Percentiles rank a stretch among this genome's conserved stretches.
These are phyloP conservation scores for Cryptosporidium viatorum DNA, from an alignment of 169 alveolate species.

Conservation along the genomic window DNA sequence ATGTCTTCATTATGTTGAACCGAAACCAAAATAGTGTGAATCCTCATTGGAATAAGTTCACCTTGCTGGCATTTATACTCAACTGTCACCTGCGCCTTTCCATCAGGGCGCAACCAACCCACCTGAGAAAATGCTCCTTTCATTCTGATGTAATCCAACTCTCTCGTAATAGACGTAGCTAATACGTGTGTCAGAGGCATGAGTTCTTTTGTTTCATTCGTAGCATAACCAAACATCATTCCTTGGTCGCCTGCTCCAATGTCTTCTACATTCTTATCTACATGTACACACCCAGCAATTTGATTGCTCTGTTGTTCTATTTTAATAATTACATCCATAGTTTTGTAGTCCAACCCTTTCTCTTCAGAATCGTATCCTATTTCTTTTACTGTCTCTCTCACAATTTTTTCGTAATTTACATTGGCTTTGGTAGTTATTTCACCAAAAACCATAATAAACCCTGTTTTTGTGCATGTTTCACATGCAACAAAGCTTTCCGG, in stretches of 20 bases:
- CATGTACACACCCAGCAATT: slow-evolving; percentile 97
- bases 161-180: slow-evolving; percentile 93
- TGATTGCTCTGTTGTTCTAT: slow-evolving; percentile 95
- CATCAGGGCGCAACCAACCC: slow-evolving; percentile 98
- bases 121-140: slow-evolving; percentile 82
- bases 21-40: slow-evolving; percentile 93
- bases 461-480: slow-evolving; percentile 95
- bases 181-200: slow-evolving; percentile 98
- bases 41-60: slow-evolving; percentile 90
- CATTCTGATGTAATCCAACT: slow-evolving; percentile 93
- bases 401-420: slow-evolving; percentile 93
- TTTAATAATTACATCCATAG: slow-evolving; percentile 92
- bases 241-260: slow-evolving; percentile 99
- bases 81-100: slow-evolving; percentile 97
- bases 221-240: slow-evolving; percentile 99
- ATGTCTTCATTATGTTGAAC: slow-evolving; percentile 89
- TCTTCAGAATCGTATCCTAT: slow-evolving; percentile 91
- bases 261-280: slow-evolving; percentile 91
- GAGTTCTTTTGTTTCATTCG: slow-evolving; percentile 96
- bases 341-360: slow-evolving; percentile 95
- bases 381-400: slow-evolving; percentile 92
- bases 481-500: slow-evolving; percentile 94
- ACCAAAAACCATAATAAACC: slow-evolving; percentile 96
- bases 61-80: slow-evolving; percentile 85
- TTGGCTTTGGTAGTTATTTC: slow-evolving; percentile 95